Evolutionary conservation across 2,329 filamentous ascomycete species (phyloP).

Genomic region (Berkeleyomyces rouxiae): DNA sequence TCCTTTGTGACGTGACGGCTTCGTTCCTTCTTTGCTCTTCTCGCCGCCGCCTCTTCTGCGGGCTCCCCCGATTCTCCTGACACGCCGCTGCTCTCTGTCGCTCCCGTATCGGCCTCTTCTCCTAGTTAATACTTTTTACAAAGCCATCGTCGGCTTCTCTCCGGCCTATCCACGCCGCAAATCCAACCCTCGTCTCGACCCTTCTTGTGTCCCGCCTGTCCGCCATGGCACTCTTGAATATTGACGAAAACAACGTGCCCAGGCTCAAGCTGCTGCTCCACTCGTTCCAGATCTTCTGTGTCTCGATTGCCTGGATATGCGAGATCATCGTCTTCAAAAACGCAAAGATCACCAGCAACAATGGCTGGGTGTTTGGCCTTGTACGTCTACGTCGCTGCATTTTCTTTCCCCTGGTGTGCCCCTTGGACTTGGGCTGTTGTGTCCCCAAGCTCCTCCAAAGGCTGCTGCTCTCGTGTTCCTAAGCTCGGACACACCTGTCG

Average conservation of each 20-base stretch:
- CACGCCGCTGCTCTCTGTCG: not conserved
- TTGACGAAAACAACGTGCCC: conserved; percentile 23
- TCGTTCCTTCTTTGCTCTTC: not conserved
- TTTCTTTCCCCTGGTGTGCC: not conserved
- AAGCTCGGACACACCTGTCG: not conserved
- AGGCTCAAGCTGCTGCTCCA: conserved; percentile 41
- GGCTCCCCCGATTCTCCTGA: too few species aligned
- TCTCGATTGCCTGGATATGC: conserved; percentile 39
- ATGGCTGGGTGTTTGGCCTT: conserved; percentile 47
- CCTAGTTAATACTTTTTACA: not conserved
- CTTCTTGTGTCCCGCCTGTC: not conserved
- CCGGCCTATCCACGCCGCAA: too few species aligned
- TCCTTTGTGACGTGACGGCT: not conserved
- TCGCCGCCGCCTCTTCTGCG: too few species aligned
- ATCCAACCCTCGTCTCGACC: not conserved
- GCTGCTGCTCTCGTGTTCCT: not conserved
- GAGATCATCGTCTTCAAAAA: conserved; percentile 42
- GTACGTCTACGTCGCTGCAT: conserved; percentile 25
- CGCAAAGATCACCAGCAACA: conserved; percentile 36
- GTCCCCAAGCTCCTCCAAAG: not conserved
- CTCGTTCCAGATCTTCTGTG: conserved; percentile 35
- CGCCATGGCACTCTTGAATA: conserved; percentile 1
- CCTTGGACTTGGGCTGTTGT: not conserved
- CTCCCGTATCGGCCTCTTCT: not conserved
- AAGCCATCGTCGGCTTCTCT: not conserved